Evolutionary conservation across 768 basidiomycete genomes (phyloP).

Genomic region (Dentipellis fragilis): DNA sequence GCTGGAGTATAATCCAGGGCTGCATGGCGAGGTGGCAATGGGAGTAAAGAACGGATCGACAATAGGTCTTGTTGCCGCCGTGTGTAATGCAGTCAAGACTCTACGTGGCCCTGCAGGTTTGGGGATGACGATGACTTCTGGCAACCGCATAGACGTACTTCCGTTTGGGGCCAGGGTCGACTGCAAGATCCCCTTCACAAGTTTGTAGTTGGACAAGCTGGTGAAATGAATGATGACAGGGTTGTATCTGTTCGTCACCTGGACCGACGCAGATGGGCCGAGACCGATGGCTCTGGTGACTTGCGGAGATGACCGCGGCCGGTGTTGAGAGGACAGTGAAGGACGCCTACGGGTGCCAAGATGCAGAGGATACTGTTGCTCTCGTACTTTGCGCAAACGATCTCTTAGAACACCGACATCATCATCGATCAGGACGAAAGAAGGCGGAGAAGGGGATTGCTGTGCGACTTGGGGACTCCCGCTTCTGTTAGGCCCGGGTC

Average conservation of each 20-base stretch:
- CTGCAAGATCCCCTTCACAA: conserved; percentile 78
- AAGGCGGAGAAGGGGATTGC: conserved; percentile 19
- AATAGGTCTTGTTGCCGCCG: conserved; percentile 74
- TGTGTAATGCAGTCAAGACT: conserved; percentile 86
- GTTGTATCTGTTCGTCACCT: conserved; percentile 23
- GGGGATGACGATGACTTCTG: conserved; percentile 94
- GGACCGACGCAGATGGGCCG: conserved; percentile 16
- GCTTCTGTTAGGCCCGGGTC: conserved; percentile 4
- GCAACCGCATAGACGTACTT: conserved; percentile 37
- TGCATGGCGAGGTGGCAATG: conserved; percentile 87
- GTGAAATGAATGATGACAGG: conserved; percentile 83
- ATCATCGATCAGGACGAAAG: conserved; percentile 89
- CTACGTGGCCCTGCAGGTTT: conserved; percentile 95
- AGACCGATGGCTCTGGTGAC: conserved; percentile 48
- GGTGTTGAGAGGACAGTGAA: conserved; percentile 53
- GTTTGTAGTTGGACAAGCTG: conserved; percentile 79
- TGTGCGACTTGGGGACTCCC: conserved; percentile 6
- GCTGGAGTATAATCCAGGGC: conserved; percentile 48
- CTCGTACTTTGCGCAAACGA: conserved; percentile 59
- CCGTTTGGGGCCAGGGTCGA: conserved; percentile 43
- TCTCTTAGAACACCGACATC: conserved; percentile 73
- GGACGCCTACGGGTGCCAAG: conserved; percentile 50
- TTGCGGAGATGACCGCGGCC: conserved; percentile 75
- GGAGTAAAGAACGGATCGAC: conserved; percentile 90
- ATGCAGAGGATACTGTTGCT: conserved; percentile 35